Evolutionary conservation across 257 asterid species (phyloP).

Genomic region (Solanum corneliomulleri): DNA sequence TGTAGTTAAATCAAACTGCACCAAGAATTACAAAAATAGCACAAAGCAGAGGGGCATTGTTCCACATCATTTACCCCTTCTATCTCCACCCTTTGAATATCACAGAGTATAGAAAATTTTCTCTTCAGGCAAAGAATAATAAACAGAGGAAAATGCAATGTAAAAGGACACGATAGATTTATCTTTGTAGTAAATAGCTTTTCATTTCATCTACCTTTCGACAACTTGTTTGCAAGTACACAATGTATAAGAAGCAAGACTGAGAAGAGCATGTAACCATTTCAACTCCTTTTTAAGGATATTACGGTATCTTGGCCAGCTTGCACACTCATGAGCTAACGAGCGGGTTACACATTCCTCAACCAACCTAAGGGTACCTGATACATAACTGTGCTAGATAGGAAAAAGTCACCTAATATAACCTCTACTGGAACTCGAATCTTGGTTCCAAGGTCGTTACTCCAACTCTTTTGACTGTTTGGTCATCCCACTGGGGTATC

Average conservation of each 20-base stretch:
- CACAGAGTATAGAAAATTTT: not conserved
- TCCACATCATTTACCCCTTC: not conserved
- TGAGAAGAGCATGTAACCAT: not conserved
- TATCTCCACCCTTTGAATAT: not conserved
- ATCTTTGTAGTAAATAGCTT: not conserved
- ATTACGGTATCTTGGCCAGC: not conserved
- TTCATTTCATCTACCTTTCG: not conserved
- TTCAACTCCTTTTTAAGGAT: not conserved
- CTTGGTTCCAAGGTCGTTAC: not conserved
- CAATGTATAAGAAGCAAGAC: not conserved
- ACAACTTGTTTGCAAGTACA: not conserved
- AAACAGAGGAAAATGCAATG: not conserved
- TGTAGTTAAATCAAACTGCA: slow-evolving; percentile 25
- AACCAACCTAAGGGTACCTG: not conserved
- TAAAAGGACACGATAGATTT: not conserved
- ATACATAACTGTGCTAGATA: not conserved
- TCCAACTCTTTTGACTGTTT: not conserved
- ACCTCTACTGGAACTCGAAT: not conserved
- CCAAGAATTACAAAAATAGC: slow-evolving; percentile 2
- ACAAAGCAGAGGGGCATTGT: not conserved
- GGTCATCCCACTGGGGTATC: not conserved
- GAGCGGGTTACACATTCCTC: not conserved
- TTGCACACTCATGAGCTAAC: not conserved
- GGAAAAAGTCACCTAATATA: not conserved
- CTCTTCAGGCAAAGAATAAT: not conserved